Evolutionary conservation across 495 filamentous ascomycete genomes (phyloP).

Genomic region (Aspergillus egyptiacus): DNA sequence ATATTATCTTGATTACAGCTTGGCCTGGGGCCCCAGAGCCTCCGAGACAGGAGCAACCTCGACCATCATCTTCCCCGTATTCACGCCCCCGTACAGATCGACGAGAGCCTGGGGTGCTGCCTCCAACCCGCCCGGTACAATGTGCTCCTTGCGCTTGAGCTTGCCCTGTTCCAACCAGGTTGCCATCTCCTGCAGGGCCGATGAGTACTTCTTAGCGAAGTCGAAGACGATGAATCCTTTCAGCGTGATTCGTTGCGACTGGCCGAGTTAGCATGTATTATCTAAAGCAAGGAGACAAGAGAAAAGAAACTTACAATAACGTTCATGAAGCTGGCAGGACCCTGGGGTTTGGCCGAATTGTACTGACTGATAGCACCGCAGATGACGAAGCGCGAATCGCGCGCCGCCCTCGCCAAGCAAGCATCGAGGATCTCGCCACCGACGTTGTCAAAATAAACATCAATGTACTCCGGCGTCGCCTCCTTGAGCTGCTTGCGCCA

Average conservation of each 20-base stretch:
- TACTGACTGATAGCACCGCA: slow-evolving; percentile 53
- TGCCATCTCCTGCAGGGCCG: slow-evolving; percentile 41
- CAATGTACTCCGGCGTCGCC: slow-evolving; percentile 45
- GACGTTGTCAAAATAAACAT: slow-evolving; percentile 55
- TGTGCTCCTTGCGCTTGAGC: slow-evolving; percentile 50
- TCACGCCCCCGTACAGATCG: slow-evolving; percentile 44
- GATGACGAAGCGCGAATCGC: slow-evolving; percentile 46
- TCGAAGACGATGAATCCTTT: slow-evolving; percentile 55
- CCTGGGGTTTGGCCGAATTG: slow-evolving; percentile 41
- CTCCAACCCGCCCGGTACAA: slow-evolving; percentile 47
- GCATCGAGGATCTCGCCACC: slow-evolving; percentile 53
- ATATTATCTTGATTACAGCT: slow-evolving; percentile 29
- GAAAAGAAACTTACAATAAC: slow-evolving; percentile 39
- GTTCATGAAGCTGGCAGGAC: slow-evolving; percentile 43
- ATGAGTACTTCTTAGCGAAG: slow-evolving; percentile 39
- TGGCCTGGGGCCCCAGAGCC: slow-evolving; percentile 26
- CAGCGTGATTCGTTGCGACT: slow-evolving; percentile 48
- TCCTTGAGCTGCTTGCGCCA: slow-evolving; percentile 47
- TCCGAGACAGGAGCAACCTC: slow-evolving; percentile 37
- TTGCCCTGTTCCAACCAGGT: slow-evolving; percentile 50
- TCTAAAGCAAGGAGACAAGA: neutral
- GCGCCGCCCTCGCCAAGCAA: slow-evolving; percentile 40
- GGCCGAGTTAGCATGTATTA: slow-evolving; percentile 17
- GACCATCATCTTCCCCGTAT: slow-evolving; percentile 50
- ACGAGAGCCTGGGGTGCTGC: slow-evolving; percentile 44